Percentiles rank a stretch among this genome's conserved stretches.
phyloP scores from a whole-genome alignment of 805 yeast species.

The Wickerhamomyces bisporus region DNA sequence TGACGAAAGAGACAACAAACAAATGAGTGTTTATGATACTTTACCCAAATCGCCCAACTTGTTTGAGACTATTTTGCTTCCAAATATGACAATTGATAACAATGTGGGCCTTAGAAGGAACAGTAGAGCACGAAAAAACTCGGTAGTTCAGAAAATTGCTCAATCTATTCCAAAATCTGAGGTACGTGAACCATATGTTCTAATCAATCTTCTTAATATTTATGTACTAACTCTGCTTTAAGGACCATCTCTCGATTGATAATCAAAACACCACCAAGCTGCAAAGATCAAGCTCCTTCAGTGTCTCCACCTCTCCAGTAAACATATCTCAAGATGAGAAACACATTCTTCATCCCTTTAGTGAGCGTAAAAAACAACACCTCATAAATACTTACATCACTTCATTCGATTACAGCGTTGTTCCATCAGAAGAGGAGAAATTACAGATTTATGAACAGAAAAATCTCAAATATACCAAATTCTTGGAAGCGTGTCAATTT shows the following conservation, averaged over 20 bases:
- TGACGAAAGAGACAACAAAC: too few species aligned
- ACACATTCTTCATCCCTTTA: conserved; percentile 19
- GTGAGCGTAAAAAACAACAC: conserved; percentile 29
- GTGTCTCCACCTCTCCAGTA: not conserved
- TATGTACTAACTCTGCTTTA: not conserved
- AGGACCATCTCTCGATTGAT: conserved; percentile 5
- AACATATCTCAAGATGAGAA: too few species aligned
- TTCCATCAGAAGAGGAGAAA: conserved; percentile 37
- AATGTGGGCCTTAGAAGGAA: conserved; percentile 10
- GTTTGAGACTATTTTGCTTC: too few species aligned
- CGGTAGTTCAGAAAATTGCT: conserved; percentile 61
- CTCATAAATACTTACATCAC: conserved; percentile 33
- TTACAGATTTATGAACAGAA: conserved; percentile 33
- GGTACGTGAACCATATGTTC: conserved; percentile 15
- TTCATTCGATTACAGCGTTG: conserved; percentile 37
- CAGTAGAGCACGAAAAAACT: conserved; percentile 47
- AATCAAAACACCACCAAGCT: conserved; percentile 3
- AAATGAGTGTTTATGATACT: too few species aligned
- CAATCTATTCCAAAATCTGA: conserved; percentile 41
- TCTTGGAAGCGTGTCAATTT: conserved; percentile 28
- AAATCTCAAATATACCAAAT: conserved; percentile 24
- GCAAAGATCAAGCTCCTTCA: conserved; percentile 15
- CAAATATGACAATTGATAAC: not conserved
- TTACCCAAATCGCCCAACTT: too few species aligned
- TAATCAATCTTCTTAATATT: too few species aligned